Percentiles rank a stretch among this genome's conserved stretches.
These are phyloP conservation scores for Aspergillus sp. DNA, from an alignment of 2,329 filamentous ascomycete species.

Conservation along the genomic window DNA sequence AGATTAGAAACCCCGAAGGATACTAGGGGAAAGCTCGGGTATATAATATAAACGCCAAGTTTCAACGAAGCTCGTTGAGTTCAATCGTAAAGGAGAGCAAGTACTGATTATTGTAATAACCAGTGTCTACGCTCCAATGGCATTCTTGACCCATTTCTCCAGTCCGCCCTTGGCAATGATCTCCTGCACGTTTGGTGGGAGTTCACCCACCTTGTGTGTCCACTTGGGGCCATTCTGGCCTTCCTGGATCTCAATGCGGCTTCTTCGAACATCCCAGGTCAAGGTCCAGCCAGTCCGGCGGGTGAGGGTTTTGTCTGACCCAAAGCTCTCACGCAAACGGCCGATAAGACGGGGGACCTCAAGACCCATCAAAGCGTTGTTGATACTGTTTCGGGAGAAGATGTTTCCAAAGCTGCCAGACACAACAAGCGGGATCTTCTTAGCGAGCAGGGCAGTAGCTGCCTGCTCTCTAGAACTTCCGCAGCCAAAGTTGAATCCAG, in stretches of 20 bases:
- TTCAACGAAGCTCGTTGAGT: neutral
- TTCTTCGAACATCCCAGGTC: conserved; percentile 72
- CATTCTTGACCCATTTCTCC: conserved; percentile 75
- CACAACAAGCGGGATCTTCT: conserved; percentile 33
- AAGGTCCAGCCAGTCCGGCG: conserved; percentile 78
- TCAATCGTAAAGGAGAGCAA: neutral
- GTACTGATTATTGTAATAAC: neutral
- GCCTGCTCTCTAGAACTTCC: conserved; percentile 80
- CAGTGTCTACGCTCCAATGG: conserved; percentile 45
- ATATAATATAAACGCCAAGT: conserved; percentile 1
- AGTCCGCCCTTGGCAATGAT: conserved; percentile 74
- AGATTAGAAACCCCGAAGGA: neutral
- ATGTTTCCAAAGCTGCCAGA: conserved; percentile 36
- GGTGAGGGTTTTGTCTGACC: conserved; percentile 47
- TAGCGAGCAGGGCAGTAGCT: conserved; percentile 61
- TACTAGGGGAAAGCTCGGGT: neutral
- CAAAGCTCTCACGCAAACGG: conserved; percentile 32
- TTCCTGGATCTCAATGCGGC: conserved; percentile 67
- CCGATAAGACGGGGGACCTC: conserved; percentile 33
- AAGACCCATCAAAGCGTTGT: conserved; percentile 38
- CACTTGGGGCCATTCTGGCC: conserved; percentile 62
- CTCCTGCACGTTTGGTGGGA: conserved; percentile 81
- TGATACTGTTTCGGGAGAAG: conserved; percentile 37
- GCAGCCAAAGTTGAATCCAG: conserved; percentile 85
- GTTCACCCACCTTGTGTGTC: conserved; percentile 76